A percentile compares a stretch with the other conserved stretches of the same genome.
Evolutionary conservation across 371 early-diverging fungal species (phyloP).

Genomic region (Batkoa obscura): DNA sequence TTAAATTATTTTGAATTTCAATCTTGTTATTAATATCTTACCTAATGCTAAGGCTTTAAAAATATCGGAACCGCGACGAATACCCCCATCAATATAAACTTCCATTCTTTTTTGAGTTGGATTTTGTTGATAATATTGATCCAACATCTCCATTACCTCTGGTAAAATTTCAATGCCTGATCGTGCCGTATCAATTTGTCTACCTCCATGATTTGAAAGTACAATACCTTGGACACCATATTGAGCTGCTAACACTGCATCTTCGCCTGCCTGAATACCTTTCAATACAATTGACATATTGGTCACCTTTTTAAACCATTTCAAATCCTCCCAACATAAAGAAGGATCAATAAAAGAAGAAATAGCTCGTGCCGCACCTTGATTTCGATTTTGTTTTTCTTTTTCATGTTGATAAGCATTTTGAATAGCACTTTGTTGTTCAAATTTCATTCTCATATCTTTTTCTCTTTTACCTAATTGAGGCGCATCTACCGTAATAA

Average conservation of each 20-base stretch:
- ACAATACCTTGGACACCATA: conserved; percentile 65
- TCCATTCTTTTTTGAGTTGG: conserved; percentile 39
- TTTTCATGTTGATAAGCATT: conserved; percentile 10
- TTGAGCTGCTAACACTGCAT: conserved; percentile 68
- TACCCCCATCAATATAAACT: conserved; percentile 83
- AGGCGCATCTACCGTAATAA: conserved; percentile 88
- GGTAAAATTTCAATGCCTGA: conserved; percentile 61
- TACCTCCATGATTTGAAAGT: conserved; percentile 89
- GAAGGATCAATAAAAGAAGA: conserved; percentile 51
- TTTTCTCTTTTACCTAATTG: conserved; percentile 71
- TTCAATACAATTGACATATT: conserved; percentile 76
- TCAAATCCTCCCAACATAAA: conserved; percentile 70
- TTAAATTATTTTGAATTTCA: background rate
- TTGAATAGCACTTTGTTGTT: conserved; percentile 8
- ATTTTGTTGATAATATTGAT: conserved; percentile 10
- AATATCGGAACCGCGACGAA: conserved; percentile 75
- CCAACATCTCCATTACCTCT: conserved; percentile 54
- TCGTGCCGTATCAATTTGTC: conserved; percentile 60
- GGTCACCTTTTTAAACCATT: conserved; percentile 69
- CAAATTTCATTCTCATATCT: conserved; percentile 59
- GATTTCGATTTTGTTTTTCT: no score
- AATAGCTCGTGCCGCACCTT: conserved; percentile 60
- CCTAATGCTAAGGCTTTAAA: conserved; percentile 78
- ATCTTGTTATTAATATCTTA: background rate
- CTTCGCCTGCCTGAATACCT: conserved; percentile 78